phyloP scores from a whole-genome alignment of 495 filamentous ascomycete species.

The Daldinia caldariorum region DNA sequence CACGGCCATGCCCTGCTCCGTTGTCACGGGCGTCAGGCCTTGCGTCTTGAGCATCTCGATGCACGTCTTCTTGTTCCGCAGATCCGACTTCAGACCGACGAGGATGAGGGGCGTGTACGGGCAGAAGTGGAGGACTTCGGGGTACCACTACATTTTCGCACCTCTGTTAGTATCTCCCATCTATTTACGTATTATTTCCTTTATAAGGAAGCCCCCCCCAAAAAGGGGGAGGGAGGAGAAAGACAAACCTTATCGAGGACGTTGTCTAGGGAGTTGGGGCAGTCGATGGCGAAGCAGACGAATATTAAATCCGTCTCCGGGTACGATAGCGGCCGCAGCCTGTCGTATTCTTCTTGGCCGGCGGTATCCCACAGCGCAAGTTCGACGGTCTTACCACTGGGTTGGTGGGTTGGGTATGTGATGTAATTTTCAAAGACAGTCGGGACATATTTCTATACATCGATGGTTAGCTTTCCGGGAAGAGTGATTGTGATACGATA shows the following conservation, averaged over 20 bases:
- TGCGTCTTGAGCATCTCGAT: conserved; percentile 98
- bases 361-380: conserved; percentile 98
- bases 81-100: conserved; percentile 94
- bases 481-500: not conserved
- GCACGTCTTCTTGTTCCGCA: conserved; percentile 91
- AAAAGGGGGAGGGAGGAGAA: conserved; percentile 7
- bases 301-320: conserved; percentile 97
- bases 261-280: conserved; percentile 96
- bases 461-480: conserved; percentile 25
- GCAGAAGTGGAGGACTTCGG: conserved; percentile 98
- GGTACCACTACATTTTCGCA: conserved; percentile 82
- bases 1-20: conserved; percentile 86
- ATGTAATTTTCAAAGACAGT: conserved; percentile 99
- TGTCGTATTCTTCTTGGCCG: conserved; percentile 98
- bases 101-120: conserved; percentile 95
- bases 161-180: conserved; percentile 24
- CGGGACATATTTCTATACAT: conserved; percentile 92
- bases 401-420: conserved; percentile 87
- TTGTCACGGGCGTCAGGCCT: conserved; percentile 92
- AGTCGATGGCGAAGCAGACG: conserved; percentile 99
- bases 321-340: conserved; percentile 93
- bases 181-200: not conserved
- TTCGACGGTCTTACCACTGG: conserved; percentile 91
- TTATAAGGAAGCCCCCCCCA: not conserved
- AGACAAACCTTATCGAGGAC: conserved; percentile 93